A percentile compares a stretch with the other conserved stretches of the same genome.
phyloP scores from a whole-genome alignment of 176 grass and related monocot genomes.

The Echinochloa phyllopogon region DNA sequence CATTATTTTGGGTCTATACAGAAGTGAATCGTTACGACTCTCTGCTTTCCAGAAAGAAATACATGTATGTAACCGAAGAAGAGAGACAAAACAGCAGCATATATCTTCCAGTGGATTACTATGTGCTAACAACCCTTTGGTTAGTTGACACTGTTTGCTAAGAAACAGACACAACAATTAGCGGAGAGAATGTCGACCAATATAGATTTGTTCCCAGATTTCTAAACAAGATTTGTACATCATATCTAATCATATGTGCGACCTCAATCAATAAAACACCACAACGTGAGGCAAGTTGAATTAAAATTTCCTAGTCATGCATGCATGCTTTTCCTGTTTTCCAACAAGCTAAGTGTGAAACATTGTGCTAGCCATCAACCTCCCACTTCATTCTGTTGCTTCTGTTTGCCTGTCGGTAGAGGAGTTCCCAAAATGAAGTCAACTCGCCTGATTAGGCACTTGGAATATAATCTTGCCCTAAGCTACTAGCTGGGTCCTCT shows the following conservation, averaged over 20 bases:
- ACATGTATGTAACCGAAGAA: neutral
- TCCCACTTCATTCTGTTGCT: neutral
- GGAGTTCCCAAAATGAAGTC: neutral
- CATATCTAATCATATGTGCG: neutral
- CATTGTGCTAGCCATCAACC: neutral
- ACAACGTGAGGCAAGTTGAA: neutral
- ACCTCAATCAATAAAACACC: neutral
- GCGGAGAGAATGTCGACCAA: constrained; percentile 3
- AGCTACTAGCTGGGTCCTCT: neutral
- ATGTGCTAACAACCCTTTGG: neutral
- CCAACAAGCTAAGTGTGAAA: neutral
- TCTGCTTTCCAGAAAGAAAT: too few relatives aligned
- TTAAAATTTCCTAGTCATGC: neutral
- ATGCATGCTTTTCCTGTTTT: neutral
- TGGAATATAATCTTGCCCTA: neutral
- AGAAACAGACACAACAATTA: neutral
- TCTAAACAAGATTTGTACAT: neutral
- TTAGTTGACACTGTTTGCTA: neutral
- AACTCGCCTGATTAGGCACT: neutral
- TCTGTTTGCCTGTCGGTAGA: neutral
- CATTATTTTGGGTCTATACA: neutral
- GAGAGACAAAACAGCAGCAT: neutral
- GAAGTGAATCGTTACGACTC: too few relatives aligned
- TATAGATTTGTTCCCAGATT: neutral
- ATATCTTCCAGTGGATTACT: neutral